Base-by-base conservation (phyloP, 2,329 filamentous ascomycete genomes). In the Pestalotiopsis fici region DNA sequence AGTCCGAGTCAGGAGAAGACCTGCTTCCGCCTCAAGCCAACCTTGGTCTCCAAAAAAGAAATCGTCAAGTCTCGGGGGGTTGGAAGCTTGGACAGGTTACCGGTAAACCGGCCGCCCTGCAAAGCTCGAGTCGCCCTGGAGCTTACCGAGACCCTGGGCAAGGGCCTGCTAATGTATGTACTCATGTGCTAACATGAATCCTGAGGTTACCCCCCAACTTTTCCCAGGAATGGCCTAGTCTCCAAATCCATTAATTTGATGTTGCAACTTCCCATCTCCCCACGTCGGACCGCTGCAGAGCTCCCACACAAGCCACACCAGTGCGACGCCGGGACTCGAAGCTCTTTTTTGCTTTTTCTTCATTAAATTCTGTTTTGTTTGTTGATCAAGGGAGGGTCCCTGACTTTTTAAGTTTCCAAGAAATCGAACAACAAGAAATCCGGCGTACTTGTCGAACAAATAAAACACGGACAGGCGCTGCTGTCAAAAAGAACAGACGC, bases 221-320 rank as follows among this genome's bases (percentile, higher is more conserved):
- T 25, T 35, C 25, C 61, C 37, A 55, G 25, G 61, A 64, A 54
- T 55, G 61, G 61, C 37, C 28, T 64, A 64, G 61, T 55, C 37
- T 31, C 59, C n/a, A n/a, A 21, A 37, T 25, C 61, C 47, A 23
- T 50, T 59, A 59, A 65, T 59, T 65, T 37, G 63, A 55, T 39
- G 63, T 65, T 59, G 63, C 54, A 59, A 59, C 54, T 65, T 23
- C 35, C 50, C 50, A 64, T 31, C 59, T 62, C 61, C 61, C 39
- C 61, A 64, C 61, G 43, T 54, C 31, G 39, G 61, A 64, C 61
- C 28, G 61, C 61, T 54, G 47, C 31, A 35, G 35, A 63, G 60
- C 39, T 63, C 21, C 37, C 21, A 35, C 35, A 25, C 60, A 21
- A 57, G n/a, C n/a, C n/a, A n/a, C n/a, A n/a, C n/a, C n/a, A 57